Evolutionary conservation across 805 yeast genomes (phyloP).

Genomic region (Metschnikowia anglica): DNA sequence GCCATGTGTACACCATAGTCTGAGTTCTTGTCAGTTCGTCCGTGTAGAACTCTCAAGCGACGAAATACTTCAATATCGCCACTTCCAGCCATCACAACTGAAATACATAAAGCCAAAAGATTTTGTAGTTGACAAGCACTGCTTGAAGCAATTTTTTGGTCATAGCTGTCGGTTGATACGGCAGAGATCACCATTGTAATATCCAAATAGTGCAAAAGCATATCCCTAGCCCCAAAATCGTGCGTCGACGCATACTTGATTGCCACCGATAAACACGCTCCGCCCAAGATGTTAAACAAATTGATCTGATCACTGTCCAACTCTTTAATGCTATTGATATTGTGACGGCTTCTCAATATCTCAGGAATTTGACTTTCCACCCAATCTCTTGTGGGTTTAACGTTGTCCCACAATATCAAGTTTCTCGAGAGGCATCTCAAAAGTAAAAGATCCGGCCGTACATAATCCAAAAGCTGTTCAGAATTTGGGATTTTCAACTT

Average conservation of each 20-base stretch:
- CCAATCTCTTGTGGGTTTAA: conserved; percentile 55
- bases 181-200: conserved; percentile 44
- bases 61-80: conserved; percentile 82
- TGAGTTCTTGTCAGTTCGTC: conserved; percentile 45
- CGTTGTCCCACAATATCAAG: conserved; percentile 68
- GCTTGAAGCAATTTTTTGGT: conserved; percentile 53
- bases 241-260: conserved; percentile 73
- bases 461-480: conserved; percentile 59
- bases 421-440: conserved; percentile 62
- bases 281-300: conserved; percentile 66
- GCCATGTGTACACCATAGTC: conserved; percentile 76
- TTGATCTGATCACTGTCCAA: conserved; percentile 63
- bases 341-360: conserved; percentile 34
- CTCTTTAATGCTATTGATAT: conserved; percentile 19
- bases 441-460: conserved; percentile 75
- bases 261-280: conserved; percentile 72
- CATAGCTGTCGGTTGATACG: conserved; percentile 49
- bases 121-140: conserved; percentile 58
- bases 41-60: conserved; percentile 69
- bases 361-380: conserved; percentile 56
- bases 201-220: conserved; percentile 57
- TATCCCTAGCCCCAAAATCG: conserved; percentile 50
- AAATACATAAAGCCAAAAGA: conserved; percentile 58
- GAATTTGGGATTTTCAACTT: conserved; percentile 62
- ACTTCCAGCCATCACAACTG: conserved; percentile 84